Evolutionary conservation across 2,329 filamentous ascomycete genomes (phyloP).

Genomic region (Aspergillus fructus): DNA sequence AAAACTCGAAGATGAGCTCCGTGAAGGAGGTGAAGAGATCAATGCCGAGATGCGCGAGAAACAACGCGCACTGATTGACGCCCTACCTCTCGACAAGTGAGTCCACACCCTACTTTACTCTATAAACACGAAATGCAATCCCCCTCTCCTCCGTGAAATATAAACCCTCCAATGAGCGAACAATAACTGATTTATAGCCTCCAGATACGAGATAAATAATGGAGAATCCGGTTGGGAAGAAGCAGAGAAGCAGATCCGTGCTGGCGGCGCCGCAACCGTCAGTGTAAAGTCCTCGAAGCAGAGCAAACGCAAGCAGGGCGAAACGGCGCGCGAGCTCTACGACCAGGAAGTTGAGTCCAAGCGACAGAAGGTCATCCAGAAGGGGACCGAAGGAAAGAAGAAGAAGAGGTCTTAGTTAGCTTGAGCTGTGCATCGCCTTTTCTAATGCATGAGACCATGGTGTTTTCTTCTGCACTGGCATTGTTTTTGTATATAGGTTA

Average conservation of each 20-base stretch:
- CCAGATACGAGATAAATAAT: conserved; percentile 48
- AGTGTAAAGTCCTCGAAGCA: conserved; percentile 76
- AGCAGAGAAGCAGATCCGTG: conserved; percentile 71
- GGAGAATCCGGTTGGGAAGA: conserved; percentile 55
- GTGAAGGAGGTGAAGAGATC: conserved; percentile 77
- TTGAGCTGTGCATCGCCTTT: neutral
- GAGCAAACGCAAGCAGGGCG: conserved; percentile 69
- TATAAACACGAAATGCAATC: neutral
- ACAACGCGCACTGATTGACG: conserved; percentile 85
- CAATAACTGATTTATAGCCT: conserved; percentile 42
- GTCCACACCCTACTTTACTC: conserved; percentile 30
- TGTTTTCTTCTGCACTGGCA: neutral
- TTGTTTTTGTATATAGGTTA: conserved; percentile 4
- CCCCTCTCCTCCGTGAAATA: too few species aligned
- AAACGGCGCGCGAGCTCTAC: conserved; percentile 52
- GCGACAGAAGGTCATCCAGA: conserved; percentile 46
- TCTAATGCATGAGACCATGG: neutral
- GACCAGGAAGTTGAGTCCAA: conserved; percentile 45
- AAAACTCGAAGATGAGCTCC: conserved; percentile 76
- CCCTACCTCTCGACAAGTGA: conserved; percentile 83
- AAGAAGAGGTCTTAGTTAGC: conserved; percentile 12
- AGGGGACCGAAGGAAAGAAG: conserved; percentile 43
- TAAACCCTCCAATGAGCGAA: conserved; percentile 21
- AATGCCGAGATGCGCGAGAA: conserved; percentile 70
- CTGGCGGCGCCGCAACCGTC: conserved; percentile 58